Base-by-base conservation (phyloP, 768 basidiomycete genomes). In the Collybiopsis luxurians region DNA sequence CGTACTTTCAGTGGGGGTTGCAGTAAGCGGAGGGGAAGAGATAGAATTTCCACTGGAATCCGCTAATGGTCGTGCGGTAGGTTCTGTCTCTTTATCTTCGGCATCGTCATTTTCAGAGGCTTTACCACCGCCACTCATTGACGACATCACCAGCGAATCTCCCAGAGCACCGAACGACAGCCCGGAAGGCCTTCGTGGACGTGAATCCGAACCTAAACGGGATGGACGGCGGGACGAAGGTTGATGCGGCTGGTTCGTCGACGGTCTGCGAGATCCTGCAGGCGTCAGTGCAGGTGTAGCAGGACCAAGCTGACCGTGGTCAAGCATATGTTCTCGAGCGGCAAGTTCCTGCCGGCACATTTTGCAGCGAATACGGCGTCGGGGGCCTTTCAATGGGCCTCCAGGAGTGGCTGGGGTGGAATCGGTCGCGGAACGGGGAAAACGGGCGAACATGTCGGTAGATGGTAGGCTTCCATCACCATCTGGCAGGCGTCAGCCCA, bases 291-390 rank as follows among this genome's bases (percentile, higher is more conserved):
- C 57, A 5, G 79, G 87, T 0, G 87, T 89, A 1, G 84, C 76
- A 10, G 87, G 83, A 2, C 86, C 87, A 3, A 90, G 72, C 64
- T 92, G 89, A 4, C 87, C 89, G 63, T 95, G 93, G 68, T 94
- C 90, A 46, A 94, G 81, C 90, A 98, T 93, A 67, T 97, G 91
- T 66, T 95, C 92, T n/a, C 90, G 79, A 0, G 90, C 83, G 0
- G 95, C 95, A 13, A 98, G 79, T 63, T 93, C 92, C 58, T 87
- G 86, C 64, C 92, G 79, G 76, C 95, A 96, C 86, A 89, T 92
- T 71, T 90, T 94, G 72, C 95, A 97, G 66, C 95, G 79, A 65
- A 97, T 94, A 39, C 87, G 81, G 39, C 85, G 76, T 38, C 77
- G 75, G 3, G 79, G 80, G 13, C 26, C 34, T 12, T 80, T 69